Evolutionary conservation across 2,329 filamentous ascomycete species (phyloP).

Genomic region (Hypoxylon sp.): DNA sequence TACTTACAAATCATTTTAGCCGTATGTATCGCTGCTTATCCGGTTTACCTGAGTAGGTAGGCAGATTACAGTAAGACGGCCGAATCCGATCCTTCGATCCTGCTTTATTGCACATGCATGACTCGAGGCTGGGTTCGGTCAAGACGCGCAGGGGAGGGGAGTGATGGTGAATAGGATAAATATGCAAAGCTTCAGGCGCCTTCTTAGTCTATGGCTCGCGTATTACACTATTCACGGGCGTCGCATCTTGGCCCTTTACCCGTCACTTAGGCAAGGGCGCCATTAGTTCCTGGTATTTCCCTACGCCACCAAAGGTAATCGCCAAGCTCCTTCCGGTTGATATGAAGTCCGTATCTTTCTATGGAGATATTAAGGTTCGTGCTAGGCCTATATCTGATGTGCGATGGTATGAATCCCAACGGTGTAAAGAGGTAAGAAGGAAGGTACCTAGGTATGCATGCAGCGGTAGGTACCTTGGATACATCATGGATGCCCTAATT

Average conservation of each 20-base stretch:
- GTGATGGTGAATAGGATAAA: not conserved
- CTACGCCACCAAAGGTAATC: not conserved
- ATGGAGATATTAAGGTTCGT: slow-evolving; percentile 14
- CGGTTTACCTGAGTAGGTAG: slow-evolving; percentile 16
- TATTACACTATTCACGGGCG: not conserved
- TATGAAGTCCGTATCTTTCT: not conserved
- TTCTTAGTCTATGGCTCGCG: not conserved
- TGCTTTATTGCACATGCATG: slow-evolving; percentile 34
- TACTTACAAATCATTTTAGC: slow-evolving; percentile 22
- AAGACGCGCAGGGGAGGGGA: too few relatives aligned
- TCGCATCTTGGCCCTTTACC: too few relatives aligned
- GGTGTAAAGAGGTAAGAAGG: slow-evolving; percentile 1
- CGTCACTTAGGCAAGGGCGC: not conserved
- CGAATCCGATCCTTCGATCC: not conserved
- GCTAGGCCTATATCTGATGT: slow-evolving; percentile 5
- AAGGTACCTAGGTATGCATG: slow-evolving; percentile 9
- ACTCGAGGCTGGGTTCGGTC: not conserved
- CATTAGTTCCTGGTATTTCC: not conserved
- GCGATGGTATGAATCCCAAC: not conserved
- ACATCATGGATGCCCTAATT: slow-evolving; percentile 23
- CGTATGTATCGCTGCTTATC: slow-evolving; percentile 17
- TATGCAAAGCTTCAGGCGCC: not conserved
- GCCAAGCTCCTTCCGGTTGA: not conserved
- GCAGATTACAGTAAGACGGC: slow-evolving; percentile 1
- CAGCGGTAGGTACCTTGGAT: slow-evolving; percentile 10